phyloP scores from a whole-genome alignment of 495 filamentous ascomycete species.

The Penicillium desertorum region DNA sequence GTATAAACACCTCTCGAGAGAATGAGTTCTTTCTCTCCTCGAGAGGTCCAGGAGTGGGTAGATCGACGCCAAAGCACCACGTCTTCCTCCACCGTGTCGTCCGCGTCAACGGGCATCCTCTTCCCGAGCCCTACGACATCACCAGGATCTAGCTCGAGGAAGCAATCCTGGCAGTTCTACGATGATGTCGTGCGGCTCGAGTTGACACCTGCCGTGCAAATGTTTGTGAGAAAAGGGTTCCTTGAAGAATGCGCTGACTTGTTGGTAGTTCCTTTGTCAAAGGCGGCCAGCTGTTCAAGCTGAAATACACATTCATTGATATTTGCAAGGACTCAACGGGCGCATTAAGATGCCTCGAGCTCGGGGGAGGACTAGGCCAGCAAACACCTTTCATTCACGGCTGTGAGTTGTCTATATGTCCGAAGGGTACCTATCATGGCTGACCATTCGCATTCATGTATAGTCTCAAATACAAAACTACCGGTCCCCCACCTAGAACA shows the following conservation, averaged over 20 bases:
- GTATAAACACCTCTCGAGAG: conserved; percentile 2
- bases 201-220: conserved; percentile 41
- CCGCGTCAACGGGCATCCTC: conserved; percentile 38
- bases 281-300: conserved; percentile 40
- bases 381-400: conserved; percentile 44
- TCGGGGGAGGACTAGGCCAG: conserved; percentile 42
- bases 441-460: not conserved
- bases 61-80: conserved; percentile 39
- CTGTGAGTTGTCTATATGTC: conserved; percentile 31
- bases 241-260: not conserved
- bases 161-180: conserved; percentile 35
- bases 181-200: conserved; percentile 42
- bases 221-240: conserved; percentile 27
- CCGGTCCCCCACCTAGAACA: conserved; percentile 50
- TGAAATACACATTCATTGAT: conserved; percentile 46
- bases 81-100: conserved; percentile 44
- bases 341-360: conserved; percentile 40
- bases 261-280: conserved; percentile 41
- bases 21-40: conserved; percentile 31
- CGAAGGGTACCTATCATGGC: not conserved
- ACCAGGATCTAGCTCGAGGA: conserved; percentile 35
- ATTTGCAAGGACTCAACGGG: conserved; percentile 44
- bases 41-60: conserved; percentile 40
- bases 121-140: conserved; percentile 37
- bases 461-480: conserved; percentile 43